phyloP scores from a whole-genome alignment of 371 early-diverging fungal species.

The Capillidium heterosporum region DNA sequence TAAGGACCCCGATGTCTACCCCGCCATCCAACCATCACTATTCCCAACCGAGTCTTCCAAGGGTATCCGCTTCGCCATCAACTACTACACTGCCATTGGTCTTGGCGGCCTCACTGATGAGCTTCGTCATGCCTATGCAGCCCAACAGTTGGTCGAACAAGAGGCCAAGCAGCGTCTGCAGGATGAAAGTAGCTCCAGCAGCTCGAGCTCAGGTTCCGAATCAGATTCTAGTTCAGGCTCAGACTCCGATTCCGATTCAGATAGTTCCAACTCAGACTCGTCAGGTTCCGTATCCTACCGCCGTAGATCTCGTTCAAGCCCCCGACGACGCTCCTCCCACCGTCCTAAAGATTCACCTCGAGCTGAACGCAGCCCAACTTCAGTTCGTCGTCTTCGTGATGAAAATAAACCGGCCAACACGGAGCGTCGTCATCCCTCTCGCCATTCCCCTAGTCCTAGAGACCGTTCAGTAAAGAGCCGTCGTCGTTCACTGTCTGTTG shows the following conservation, averaged over 20 bases:
- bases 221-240: constrained; percentile 8
- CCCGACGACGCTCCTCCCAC: too few species aligned
- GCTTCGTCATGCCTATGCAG: constrained; percentile 38
- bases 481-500: too few species aligned
- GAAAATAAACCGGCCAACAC: too few species aligned
- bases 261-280: not conserved
- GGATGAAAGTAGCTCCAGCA: not conserved
- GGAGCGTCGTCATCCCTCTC: too few species aligned
- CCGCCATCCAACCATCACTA: constrained; percentile 50
- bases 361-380: too few species aligned
- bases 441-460: too few species aligned
- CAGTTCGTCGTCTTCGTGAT: too few species aligned
- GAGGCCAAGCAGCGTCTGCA: not conserved
- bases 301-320: too few species aligned
- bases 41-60: constrained; percentile 82
- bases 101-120: constrained; percentile 87
- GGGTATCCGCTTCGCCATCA: constrained; percentile 89
- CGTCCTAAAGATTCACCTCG: too few species aligned
- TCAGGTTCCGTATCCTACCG: too few species aligned
- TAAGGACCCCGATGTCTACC: constrained; percentile 33
- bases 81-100: constrained; percentile 90
- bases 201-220: constrained; percentile 8
- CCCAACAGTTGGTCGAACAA: not conserved
- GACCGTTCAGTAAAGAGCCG: too few species aligned
- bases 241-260: constrained; percentile 9